Evolutionary conservation across 768 basidiomycete species (phyloP).

Genomic region (Amanita thiersii): DNA sequence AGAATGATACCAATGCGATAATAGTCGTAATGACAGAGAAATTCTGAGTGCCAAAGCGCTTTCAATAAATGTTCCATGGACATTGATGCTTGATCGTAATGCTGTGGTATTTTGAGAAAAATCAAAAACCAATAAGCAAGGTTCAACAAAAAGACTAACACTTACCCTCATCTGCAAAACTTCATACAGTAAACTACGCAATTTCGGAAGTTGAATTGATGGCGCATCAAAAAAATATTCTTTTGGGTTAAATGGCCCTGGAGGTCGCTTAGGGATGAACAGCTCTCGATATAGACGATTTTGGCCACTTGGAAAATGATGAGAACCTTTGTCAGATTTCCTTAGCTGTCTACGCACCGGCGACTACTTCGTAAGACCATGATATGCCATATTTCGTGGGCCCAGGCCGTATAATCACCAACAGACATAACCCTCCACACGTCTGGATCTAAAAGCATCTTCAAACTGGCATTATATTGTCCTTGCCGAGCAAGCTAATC

Average conservation of each 20-base stretch:
- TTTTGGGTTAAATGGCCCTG: conserved; percentile 43
- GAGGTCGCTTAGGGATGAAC: conserved; percentile 51
- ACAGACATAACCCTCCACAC: conserved; percentile 64
- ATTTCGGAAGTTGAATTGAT: conserved; percentile 29
- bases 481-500: conserved; percentile 63
- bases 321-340: background rate
- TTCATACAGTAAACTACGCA: conserved; percentile 36
- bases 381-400: conserved; percentile 71
- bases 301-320: conserved; percentile 45
- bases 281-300: conserved; percentile 56
- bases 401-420: conserved; percentile 66
- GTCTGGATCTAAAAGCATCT: conserved; percentile 55
- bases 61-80: conserved; percentile 61
- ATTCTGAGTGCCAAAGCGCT: conserved; percentile 75
- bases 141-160: conserved; percentile 5
- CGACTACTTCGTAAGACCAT: conserved; percentile 61
- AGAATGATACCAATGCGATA: conserved; percentile 66
- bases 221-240: conserved; percentile 45
- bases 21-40: conserved; percentile 55
- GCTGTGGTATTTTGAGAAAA: too few species aligned
- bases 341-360: conserved; percentile 32
- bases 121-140: too few species aligned
- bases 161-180: conserved; percentile 39
- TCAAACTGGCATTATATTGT: conserved; percentile 50
- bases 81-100: conserved; percentile 52